Base-by-base conservation (phyloP, 106 monocot species). In the Acorus calamus region DNA sequence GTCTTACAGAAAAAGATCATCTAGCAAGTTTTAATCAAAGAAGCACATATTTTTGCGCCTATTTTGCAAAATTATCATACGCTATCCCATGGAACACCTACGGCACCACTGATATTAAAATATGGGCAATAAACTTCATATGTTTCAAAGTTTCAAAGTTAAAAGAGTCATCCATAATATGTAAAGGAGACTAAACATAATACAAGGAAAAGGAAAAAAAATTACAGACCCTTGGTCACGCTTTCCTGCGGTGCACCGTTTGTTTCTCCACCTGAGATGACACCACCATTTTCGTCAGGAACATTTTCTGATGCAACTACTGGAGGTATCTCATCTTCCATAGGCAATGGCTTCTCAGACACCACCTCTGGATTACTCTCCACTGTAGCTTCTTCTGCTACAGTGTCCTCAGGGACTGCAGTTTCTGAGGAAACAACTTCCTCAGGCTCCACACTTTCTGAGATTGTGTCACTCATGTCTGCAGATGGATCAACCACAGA, bases 181-280 rank as follows among this genome's bases (percentile, higher is more conserved):
- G 28, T 28, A 28, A 0, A 28, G 28, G 28, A 28, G 28, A 28
- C 0, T 28, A 28, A 28, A 28, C 28, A 28, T 28, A 28, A 28
- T 28, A 28, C 28, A 28, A 28, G 28, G 28, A 28, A 28, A 28
- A 28, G 1, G 1, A 28, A 28, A 28, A 28, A 28, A 28, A 11
- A 7, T 7, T 66, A 63, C 71, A 49, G 28, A 84, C 88, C 84
- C 81, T 69, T 70, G 14, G 52, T 9, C 3, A 64, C 49, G 47
- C 70, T 79, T 70, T 59, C 71, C 69, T 67, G 62, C 4, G 57
- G 62, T 53, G 56, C 11, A 53, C 5, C 49, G 55, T 45, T 64
- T 70, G 49, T 82, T 76, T 81, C 56, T 8, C 44, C 77, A 72
- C 57, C 73, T 56, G 74, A 61, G 50, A 11, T 57, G 28, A 46